Evolutionary conservation across 169 alveolate species (phyloP).

Genomic region (Neospora caninum): DNA sequence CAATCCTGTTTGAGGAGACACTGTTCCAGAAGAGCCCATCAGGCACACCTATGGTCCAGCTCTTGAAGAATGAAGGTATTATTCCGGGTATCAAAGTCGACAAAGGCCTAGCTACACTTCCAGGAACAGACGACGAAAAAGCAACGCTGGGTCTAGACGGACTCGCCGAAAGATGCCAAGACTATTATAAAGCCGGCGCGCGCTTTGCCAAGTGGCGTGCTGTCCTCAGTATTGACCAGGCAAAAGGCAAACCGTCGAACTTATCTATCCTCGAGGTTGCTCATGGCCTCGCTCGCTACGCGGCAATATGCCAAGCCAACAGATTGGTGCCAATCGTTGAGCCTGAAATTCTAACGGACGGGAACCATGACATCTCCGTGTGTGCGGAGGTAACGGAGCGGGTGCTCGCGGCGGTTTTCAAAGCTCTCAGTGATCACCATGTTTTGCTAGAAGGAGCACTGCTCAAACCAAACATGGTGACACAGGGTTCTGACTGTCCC

Average conservation of each 20-base stretch:
- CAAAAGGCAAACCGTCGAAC: conserved; percentile 90
- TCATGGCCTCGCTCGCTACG: conserved; percentile 98
- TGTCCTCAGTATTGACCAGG: conserved; percentile 93
- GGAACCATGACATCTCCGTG: conserved; percentile 95
- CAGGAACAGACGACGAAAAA: conserved; percentile 92
- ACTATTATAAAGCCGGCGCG: conserved; percentile 97
- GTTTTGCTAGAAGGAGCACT: conserved; percentile 97
- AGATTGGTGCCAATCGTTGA: conserved; percentile 99
- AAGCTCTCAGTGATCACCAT: conserved; percentile 94
- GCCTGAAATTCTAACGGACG: conserved; percentile 99
- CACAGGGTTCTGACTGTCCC: conserved; percentile 91
- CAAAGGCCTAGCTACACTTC: conserved; percentile 92
- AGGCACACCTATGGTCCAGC: conserved; percentile 89
- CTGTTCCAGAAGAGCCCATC: conserved; percentile 92
- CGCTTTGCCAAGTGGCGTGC: conserved; percentile 99
- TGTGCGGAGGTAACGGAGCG: conserved; percentile 93
- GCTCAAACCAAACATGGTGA: conserved; percentile 99
- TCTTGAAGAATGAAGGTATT: conserved; percentile 91
- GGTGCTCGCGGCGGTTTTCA: conserved; percentile 95
- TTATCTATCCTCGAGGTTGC: conserved; percentile 95
- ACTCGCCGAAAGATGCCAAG: conserved; percentile 95
- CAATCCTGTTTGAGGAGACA: conserved; percentile 98
- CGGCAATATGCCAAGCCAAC: conserved; percentile 95
- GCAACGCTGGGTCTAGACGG: conserved; percentile 95
- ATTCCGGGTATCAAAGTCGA: conserved; percentile 98